Evolutionary conservation across 1,284 basidiomycete genomes (phyloP), one percentile per base, ranked within the genome.

Genomic region (Gymnopus androsaceus): DNA sequence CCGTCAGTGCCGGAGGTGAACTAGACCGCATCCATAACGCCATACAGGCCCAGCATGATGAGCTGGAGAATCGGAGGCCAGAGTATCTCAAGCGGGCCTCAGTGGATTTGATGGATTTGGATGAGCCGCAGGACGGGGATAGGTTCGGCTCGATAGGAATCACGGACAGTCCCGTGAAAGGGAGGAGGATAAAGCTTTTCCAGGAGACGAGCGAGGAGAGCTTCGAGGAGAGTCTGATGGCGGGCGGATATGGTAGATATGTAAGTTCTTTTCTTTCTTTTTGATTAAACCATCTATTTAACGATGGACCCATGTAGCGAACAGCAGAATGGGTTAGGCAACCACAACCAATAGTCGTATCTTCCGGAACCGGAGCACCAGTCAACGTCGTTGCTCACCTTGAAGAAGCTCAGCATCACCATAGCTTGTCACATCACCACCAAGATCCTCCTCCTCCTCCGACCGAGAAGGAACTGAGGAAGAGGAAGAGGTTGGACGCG

Each of bases 201-300:
- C 88, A 88, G 67, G 85, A 88, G 69, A 90, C 88, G 0, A 87
- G 85, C 7, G 88, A 88, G 53, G 88, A 90, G 70, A 89, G 87
- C 65, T 90, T 91, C 61, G 88, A 90, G 65, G 86, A 90, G 69
- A 87, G 86, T 61, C 68, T 90, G 37, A 87, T 90, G 80, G 87
- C 86, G 25, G 85, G 87, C 23, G 87, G 88, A 11, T 90, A 90
- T 66, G 87, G 84, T 2, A 79, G 78, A 55, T 88, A 88, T 67
- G 87, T 85, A 66, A 69, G 82, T 72, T 38, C 37, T 50, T 28
- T 31, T 59, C 30, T 23, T 33, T 25, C 45, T 28, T 27, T 45
- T n/a, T 4, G 9, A 3, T 42, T 34, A n/a, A 48, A 4, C 41
- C 40, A 56, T 28, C 56, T 17, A 31, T n/a, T 27, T 45, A 30